Base-by-base conservation (phyloP, 495 filamentous ascomycete genomes). In the Hypoxylon subgilvum region DNA sequence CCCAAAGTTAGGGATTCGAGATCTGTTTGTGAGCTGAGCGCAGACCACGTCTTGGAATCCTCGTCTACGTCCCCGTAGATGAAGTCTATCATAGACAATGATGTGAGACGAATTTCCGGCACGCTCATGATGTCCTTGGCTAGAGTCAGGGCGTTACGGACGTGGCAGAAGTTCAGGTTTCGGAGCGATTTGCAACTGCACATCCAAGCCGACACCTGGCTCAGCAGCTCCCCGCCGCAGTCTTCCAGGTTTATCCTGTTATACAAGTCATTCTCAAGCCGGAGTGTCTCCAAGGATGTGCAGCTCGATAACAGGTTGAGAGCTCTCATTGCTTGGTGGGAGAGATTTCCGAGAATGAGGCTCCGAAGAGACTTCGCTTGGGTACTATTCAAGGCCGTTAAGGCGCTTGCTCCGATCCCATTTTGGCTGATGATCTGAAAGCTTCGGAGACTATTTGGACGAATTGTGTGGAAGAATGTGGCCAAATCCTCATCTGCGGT, bases 361-460 rank as follows among this genome's bases (percentile, higher is more conserved):
- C 73, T 72, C 39, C 71, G 79, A 16, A 92, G 70, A 7, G 86
- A 84, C 10, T 72, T 44, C 2, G 77, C 62, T 62, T 91, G 88
- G 16, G 65, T 61, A 40, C 74, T 78, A 40, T 74, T 78, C n/a
- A 92, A 55, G 2, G 84, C 82, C 34, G 76, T 68, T 34, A 88
- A 82, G 4, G 82, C 82, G 36, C 84, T 75, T 3, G 71, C 62
- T 4, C 77, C 80, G 28, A 88, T 74, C 3, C 72, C 67, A 28
- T 79, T 77, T 16, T 69, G 62, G 57, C 82, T 79, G 34, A 84
- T 72, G 16, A 86, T 74, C 40, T 83, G 76, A 58, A 92, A 85
- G 7, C 76, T 79, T 45, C 76, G 76, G 0, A 92, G 69, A 4
- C 80, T 82, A 49, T 90, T 79, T 0, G 80, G 78, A 6, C 62